Evolutionary conservation across 2,329 filamentous ascomycete species (phyloP).

Genomic region (Xylariaceae sp.): DNA sequence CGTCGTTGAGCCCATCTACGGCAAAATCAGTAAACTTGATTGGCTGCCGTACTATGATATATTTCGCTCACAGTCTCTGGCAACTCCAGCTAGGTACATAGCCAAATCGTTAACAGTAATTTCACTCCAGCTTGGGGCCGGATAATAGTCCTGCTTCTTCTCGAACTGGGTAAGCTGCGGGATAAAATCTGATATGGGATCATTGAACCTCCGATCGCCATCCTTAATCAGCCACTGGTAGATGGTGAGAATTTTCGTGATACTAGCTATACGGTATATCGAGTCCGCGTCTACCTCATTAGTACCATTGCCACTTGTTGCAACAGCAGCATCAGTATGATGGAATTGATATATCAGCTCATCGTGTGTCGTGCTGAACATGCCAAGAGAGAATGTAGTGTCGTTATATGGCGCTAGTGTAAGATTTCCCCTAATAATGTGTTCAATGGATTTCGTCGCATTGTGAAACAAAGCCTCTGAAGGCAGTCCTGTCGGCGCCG

Average conservation of each 20-base stretch:
- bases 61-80: constrained; percentile 10
- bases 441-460: constrained; percentile 9
- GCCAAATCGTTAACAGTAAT: constrained; percentile 21
- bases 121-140: constrained; percentile 12
- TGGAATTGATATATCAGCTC: constrained; percentile 17
- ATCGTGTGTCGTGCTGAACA: constrained; percentile 16
- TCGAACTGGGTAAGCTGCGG: constrained; percentile 6
- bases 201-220: constrained; percentile 17
- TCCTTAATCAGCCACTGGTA: constrained; percentile 19
- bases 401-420: constrained; percentile 10
- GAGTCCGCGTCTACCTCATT: constrained; percentile 19
- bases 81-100: constrained; percentile 17
- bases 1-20: constrained; percentile 16
- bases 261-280: constrained; percentile 19
- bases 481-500: constrained; percentile 12
- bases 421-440: constrained; percentile 4
- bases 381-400: constrained; percentile 19
- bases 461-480: constrained; percentile 7
- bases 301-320: constrained; percentile 9
- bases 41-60: background rate
- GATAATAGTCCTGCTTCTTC: constrained; percentile 10
- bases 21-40: background rate
- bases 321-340: constrained; percentile 16
- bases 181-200: constrained; percentile 16
- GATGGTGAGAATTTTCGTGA: constrained; percentile 18